Evolutionary conservation across 306 rosid genomes (phyloP).

Genomic region (Sicyos edulis): DNA sequence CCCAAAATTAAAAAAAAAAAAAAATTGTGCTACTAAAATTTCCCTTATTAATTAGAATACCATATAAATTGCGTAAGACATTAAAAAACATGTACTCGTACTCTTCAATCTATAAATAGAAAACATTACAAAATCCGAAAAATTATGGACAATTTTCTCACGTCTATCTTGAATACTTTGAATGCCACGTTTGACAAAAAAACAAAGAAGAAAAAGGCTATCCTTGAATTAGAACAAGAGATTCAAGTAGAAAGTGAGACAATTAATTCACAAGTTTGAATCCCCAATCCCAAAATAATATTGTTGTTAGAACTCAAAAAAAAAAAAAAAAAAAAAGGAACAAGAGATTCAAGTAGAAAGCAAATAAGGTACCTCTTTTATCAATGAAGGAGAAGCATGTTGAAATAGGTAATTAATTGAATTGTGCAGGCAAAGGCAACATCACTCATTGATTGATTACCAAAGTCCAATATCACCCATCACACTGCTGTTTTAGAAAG

Average conservation of each 20-base stretch:
- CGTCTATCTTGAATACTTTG: background rate
- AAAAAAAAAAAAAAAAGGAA: background rate
- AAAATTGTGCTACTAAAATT: no score
- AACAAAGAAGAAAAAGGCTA: background rate
- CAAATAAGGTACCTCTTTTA: slow-evolving; percentile 14
- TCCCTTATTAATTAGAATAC: no score
- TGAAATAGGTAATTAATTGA: slow-evolving; percentile 7
- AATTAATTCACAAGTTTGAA: background rate
- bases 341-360: background rate
- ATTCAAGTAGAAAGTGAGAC: background rate
- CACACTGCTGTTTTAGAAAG: slow-evolving; percentile 4
- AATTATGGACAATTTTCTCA: background rate
- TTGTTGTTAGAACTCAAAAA: no score
- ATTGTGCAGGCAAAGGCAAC: slow-evolving; percentile 12
- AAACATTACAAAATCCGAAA: no score
- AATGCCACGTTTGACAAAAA: background rate
- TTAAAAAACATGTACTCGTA: no score
- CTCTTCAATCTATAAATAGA: no score
- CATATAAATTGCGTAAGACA: no score
- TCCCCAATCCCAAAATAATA: no score
- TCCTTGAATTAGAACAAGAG: background rate
- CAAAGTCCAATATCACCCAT: slow-evolving; percentile 15
- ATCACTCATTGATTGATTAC: slow-evolving; percentile 12
- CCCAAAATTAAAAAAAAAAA: no score
- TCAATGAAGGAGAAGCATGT: background rate